Conservation (phyloP, 2,329 filamentous ascomycete species). For the Xylariaceae sp. region DNA sequence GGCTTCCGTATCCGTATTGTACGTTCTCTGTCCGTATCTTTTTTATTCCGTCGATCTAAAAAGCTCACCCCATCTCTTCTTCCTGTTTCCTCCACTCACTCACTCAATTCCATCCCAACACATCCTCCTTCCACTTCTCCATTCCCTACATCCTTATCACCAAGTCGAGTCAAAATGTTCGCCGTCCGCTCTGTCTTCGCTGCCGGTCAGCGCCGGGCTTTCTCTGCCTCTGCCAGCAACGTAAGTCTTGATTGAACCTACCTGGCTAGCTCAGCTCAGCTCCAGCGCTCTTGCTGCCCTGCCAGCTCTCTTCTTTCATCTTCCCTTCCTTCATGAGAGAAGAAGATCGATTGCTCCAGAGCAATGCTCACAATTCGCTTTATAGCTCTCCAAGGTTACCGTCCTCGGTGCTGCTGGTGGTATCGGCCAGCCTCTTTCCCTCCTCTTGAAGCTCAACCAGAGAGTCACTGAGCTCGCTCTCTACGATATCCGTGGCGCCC, state of each 20-base stretch:
- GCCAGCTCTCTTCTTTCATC: not conserved
- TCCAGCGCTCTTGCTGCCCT: conserved; percentile 12
- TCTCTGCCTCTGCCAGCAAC: conserved; percentile 73
- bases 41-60: not conserved
- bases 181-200: conserved; percentile 32
- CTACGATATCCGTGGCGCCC: conserved; percentile 93
- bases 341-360: too few species aligned
- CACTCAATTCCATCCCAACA: not conserved
- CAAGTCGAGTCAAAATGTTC: conserved; percentile 23
- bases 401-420: conserved; percentile 95
- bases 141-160: not conserved
- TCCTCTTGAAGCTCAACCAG: conserved; percentile 98
- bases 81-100: not conserved
- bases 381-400: conserved; percentile 89
- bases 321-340: too few species aligned
- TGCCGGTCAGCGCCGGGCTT: conserved; percentile 66
- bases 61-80: not conserved
- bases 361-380: not conserved
- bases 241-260: conserved; percentile 43
- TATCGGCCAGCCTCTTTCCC: conserved; percentile 96
- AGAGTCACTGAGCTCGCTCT: conserved; percentile 89
- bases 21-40: too few species aligned
- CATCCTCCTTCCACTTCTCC: not conserved
- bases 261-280: not conserved
- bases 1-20: too few species aligned